phyloP scores from a whole-genome alignment of 306 rosid genomes.

The Vigna radiata region DNA sequence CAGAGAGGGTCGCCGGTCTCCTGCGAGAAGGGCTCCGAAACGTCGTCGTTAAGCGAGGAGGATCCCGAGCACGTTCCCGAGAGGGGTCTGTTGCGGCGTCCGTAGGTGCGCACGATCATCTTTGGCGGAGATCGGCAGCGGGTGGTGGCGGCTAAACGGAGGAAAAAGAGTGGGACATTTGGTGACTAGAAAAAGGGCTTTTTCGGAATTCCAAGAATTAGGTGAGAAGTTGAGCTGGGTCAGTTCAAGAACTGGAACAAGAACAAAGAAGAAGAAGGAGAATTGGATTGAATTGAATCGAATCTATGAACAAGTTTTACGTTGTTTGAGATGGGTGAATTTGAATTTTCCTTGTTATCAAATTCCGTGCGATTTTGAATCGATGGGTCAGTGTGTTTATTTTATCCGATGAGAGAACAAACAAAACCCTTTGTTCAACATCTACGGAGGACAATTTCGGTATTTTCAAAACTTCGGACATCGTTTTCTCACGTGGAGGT shows the following conservation, averaged over 20 bases:
- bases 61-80: slow-evolving; percentile 67
- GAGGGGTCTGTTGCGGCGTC: slow-evolving; percentile 77
- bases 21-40: slow-evolving; percentile 62
- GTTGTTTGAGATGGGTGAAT: not conserved
- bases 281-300: slow-evolving; percentile 4
- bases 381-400: slow-evolving; percentile 45
- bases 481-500: not conserved
- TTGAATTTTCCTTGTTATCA: slow-evolving; percentile 18
- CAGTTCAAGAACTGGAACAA: slow-evolving; percentile 32
- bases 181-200: slow-evolving; percentile 40
- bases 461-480: not conserved
- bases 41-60: slow-evolving; percentile 66
- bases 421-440: not conserved
- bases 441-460: not conserved
- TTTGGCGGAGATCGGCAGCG: slow-evolving; percentile 41
- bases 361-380: slow-evolving; percentile 52
- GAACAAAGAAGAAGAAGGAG: not conserved
- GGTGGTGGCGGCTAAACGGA: slow-evolving; percentile 37
- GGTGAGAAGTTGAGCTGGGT: not conserved
- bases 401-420: slow-evolving; percentile 22
- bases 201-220: slow-evolving; percentile 37
- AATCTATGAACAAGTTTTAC: not conserved
- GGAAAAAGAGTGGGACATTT: slow-evolving; percentile 38
- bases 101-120: slow-evolving; percentile 94
- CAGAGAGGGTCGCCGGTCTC: slow-evolving; percentile 56